Evolutionary conservation across 2,329 filamentous ascomycete genomes (phyloP), one percentile per base, ranked within the genome.

Genomic region (Talaromyces marneffei): DNA sequence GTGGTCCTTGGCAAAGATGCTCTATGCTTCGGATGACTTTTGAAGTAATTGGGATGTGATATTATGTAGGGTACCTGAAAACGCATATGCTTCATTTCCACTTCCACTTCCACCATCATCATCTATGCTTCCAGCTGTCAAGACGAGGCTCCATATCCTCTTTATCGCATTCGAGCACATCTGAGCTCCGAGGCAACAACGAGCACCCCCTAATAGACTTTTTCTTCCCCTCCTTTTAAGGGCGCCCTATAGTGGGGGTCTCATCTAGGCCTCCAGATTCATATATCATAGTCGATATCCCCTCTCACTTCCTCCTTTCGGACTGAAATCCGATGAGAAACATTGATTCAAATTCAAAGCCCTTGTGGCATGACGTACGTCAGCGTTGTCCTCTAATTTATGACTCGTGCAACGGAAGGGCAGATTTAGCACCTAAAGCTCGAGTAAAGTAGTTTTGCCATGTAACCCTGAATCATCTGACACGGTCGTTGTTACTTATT

Each of bases 391-490:
- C 12, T 46, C 10, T 46, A 6, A 27, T 16, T 46, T 23, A 46
- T 46, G 12, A n/a, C 23, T 27, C 42, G 20, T 44, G 40, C 40
- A 44, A 2, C n/a, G n/a, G n/a, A 9, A 3, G 23, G 9, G 7
- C 12, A 20, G 39, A n/a, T 14, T 16, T 9, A 20, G 39, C 9
- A 42, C 12, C 16, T 27, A 46, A 7, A 8, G 12, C 8, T 31
- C 27, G 46, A 31, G n/a, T 4, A 31, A 4, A 18, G 18, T 0
- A 14, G 1, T 10, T 12, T 29, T 14, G 14, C 2, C 25, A 56
- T 57, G 54, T 42, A 57, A 57, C 54, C n/a, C 14, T 35, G 39
- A 46, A 57, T 57, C 54, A 57, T 57, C 54, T 57, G 54, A 57
- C 39, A 20, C 46, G 27, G 25, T 16, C 23, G 25, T 27, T 29